Conservation (phyloP, 108 stramenopile genomes). For the Nannochloropsis gaditana region DNA sequence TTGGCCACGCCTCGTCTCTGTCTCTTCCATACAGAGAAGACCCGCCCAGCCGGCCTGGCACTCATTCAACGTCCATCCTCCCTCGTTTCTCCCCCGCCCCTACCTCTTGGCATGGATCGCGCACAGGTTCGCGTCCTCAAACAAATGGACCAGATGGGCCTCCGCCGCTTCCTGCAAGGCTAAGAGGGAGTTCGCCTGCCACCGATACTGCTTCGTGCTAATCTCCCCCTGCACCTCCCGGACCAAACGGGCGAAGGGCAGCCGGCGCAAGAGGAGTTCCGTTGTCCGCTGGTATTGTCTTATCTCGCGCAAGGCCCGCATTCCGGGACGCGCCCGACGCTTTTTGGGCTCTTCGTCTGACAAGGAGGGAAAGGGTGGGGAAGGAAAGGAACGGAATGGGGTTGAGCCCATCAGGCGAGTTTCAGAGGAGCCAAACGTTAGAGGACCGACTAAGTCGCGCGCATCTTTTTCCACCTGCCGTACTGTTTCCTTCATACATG, state of each 20-base stretch:
- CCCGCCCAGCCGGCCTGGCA: neutral
- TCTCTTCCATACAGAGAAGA: neutral
- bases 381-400: neutral
- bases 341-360: constrained; percentile 33
- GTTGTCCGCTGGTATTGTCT: constrained; percentile 77
- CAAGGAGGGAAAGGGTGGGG: neutral
- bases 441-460: neutral
- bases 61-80: neutral
- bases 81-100: neutral
- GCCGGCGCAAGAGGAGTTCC: constrained; percentile 73
- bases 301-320: constrained; percentile 79
- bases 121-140: constrained; percentile 62
- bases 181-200: constrained; percentile 42
- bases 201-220: constrained; percentile 28
- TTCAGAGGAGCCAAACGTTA: neutral
- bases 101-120: constrained; percentile 57
- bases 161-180: constrained; percentile 81
- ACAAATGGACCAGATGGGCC: constrained; percentile 73
- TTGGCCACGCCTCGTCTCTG: neutral
- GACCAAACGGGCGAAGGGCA: constrained; percentile 84
- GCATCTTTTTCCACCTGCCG: neutral
- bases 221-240: constrained; percentile 59
- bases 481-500: neutral
- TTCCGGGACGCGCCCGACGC: constrained; percentile 68
- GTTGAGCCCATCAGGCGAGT: too few species aligned